phyloP scores from a whole-genome alignment of 2,329 filamentous ascomycete species.

The Elsinoe australis region DNA sequence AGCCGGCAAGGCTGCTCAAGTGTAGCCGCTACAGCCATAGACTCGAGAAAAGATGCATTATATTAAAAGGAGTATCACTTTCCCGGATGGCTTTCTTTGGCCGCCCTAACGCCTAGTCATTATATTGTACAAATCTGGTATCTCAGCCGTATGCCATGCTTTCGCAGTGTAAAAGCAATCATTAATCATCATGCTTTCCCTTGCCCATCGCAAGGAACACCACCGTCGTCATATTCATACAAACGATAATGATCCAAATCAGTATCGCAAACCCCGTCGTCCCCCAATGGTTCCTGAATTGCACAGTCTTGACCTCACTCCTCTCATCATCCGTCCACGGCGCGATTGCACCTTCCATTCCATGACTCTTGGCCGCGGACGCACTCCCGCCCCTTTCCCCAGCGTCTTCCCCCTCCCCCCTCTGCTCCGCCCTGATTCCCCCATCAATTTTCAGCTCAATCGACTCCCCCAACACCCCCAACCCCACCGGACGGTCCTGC shows the following conservation, averaged over 20 bases:
- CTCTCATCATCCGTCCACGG: constrained; percentile 3
- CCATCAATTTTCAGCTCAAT: background rate
- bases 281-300: constrained; percentile 68
- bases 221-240: constrained; percentile 70
- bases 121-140: no score
- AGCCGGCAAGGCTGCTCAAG: no score
- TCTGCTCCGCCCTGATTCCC: constrained; percentile 8
- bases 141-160: no score
- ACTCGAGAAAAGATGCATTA: no score
- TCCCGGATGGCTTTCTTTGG: no score
- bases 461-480: constrained; percentile 3
- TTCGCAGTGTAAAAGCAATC: no score
- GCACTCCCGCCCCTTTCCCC: background rate
- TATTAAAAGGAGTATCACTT: no score
- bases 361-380: background rate
- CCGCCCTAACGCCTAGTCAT: no score
- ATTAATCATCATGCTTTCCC: background rate
- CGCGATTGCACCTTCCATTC: background rate
- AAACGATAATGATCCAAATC: constrained; percentile 66
- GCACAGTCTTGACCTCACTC: constrained; percentile 25
- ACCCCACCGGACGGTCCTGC: background rate
- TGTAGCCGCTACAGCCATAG: no score
- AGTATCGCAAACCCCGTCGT: constrained; percentile 50
- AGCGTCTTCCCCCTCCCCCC: background rate
- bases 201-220: constrained; percentile 56